Conservation (phyloP, 106 monocot genomes). For the Allium sativum region DNA sequence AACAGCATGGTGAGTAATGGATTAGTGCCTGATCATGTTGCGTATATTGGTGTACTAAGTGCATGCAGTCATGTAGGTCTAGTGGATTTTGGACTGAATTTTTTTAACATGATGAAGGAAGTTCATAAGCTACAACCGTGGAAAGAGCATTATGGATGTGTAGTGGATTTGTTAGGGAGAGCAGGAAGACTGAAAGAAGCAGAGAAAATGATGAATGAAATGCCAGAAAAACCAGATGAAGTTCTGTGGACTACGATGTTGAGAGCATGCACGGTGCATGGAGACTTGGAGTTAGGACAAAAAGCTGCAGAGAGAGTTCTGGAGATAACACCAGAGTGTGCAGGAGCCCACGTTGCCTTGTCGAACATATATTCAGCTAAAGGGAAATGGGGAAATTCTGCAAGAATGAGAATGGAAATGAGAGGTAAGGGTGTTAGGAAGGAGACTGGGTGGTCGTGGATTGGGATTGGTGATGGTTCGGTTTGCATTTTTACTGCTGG, state of each 20-base stretch:
- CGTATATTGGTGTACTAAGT: constrained; percentile 59
- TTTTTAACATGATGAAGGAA: constrained; percentile 51
- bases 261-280: constrained; percentile 38
- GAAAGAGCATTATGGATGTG: constrained; percentile 83
- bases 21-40: constrained; percentile 40
- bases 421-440: constrained; percentile 68
- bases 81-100: constrained; percentile 49
- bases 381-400: constrained; percentile 62
- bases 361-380: constrained; percentile 62
- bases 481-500: constrained; percentile 28
- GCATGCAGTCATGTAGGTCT: constrained; percentile 75
- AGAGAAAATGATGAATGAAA: constrained; percentile 33
- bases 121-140: constrained; percentile 27
- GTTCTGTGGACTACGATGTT: constrained; percentile 67
- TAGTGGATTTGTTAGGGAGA: constrained; percentile 60
- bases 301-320: constrained; percentile 35
- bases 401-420: constrained; percentile 43
- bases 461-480: constrained; percentile 17
- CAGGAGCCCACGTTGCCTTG: constrained; percentile 43
- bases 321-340: constrained; percentile 37
- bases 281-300: constrained; percentile 39
- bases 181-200: constrained; percentile 61
- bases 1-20: constrained; percentile 33
- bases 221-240: constrained; percentile 39
- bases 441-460: constrained; percentile 72